phyloP scores from a whole-genome alignment of 345 rosid genomes.

The Clausena lansium region DNA sequence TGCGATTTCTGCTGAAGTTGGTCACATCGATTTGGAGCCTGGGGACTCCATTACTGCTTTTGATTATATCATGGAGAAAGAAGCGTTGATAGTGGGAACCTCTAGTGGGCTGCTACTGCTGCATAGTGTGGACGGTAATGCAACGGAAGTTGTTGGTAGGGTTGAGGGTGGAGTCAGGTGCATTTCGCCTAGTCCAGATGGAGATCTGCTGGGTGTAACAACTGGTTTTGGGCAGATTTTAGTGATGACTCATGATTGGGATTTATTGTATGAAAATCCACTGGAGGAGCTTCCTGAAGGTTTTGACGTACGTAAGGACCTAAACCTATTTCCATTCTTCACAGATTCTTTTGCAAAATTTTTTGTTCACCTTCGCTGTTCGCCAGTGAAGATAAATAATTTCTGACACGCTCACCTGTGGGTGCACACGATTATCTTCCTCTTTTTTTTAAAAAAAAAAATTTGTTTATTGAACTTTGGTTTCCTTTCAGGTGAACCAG shows the following conservation, averaged over 20 bases:
- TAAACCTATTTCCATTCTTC: slow-evolving; percentile 44
- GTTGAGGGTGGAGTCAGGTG: slow-evolving; percentile 86
- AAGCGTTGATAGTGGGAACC: slow-evolving; percentile 80
- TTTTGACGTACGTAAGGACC: slow-evolving; percentile 83
- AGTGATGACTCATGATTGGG: slow-evolving; percentile 97
- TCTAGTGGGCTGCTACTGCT: slow-evolving; percentile 59
- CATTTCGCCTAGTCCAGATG: slow-evolving; percentile 85
- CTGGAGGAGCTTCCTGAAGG: slow-evolving; percentile 58
- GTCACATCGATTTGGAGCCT: slow-evolving; percentile 57
- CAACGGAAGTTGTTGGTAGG: slow-evolving; percentile 70
- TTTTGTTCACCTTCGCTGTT: background rate
- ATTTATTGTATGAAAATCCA: slow-evolving; percentile 72
- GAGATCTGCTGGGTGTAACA: slow-evolving; percentile 69
- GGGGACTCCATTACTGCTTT: slow-evolving; percentile 68
- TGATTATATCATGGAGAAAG: slow-evolving; percentile 91
- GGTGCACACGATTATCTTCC: background rate
- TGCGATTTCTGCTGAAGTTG: slow-evolving; percentile 40
- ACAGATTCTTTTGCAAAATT: background rate
- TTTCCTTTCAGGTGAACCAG: slow-evolving; percentile 48
- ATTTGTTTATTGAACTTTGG: slow-evolving; percentile 7
- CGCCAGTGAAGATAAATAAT: background rate
- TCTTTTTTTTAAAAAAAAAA: background rate
- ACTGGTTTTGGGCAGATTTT: slow-evolving; percentile 78
- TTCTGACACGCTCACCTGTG: background rate
- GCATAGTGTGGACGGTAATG: slow-evolving; percentile 58